Evolutionary conservation across 169 alveolate species (phyloP).

Genomic region (Ichthyophthirius multifiliis): DNA sequence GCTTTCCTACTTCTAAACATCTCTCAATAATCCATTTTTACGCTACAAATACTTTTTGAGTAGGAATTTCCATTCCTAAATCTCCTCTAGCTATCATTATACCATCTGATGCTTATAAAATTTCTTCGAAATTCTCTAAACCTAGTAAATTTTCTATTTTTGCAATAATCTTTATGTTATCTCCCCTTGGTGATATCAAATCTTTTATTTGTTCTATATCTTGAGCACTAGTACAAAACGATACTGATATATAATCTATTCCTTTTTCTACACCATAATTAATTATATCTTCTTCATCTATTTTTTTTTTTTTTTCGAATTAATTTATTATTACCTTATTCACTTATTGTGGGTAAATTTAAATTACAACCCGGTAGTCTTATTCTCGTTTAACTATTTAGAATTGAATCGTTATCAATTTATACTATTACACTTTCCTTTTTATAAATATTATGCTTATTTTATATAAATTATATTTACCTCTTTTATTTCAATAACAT

Average conservation of each 20-base stretch:
- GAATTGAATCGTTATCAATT: conserved; percentile 89
- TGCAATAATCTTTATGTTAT: conserved; percentile 93
- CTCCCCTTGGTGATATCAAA: conserved; percentile 88
- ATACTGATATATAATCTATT: conserved; percentile 93
- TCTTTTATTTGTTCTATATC: conserved; percentile 84
- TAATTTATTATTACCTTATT: conserved; percentile 73
- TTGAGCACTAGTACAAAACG: conserved; percentile 62
- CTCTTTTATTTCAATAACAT: conserved; percentile 87
- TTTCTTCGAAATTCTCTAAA: conserved; percentile 92
- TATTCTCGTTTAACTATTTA: conserved; percentile 96
- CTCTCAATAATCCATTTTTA: conserved; percentile 1
- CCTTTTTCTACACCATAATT: conserved; percentile 95
- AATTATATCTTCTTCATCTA: conserved; percentile 90
- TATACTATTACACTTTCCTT: conserved; percentile 66
- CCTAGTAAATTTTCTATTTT: conserved; percentile 97
- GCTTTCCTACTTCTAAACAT: conserved; percentile 90
- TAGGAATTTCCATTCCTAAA: conserved; percentile 97
- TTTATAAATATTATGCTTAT: background rate
- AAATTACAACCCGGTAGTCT: conserved; percentile 97
- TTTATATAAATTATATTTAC: background rate
- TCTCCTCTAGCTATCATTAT: conserved; percentile 99
- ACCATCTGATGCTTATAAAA: conserved; percentile 94
- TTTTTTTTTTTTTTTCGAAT: background rate
- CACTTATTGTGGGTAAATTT: conserved; percentile 95
- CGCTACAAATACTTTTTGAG: conserved; percentile 90